Conservation (phyloP, 306 rosid genomes). For the Luffa acutangula region DNA sequence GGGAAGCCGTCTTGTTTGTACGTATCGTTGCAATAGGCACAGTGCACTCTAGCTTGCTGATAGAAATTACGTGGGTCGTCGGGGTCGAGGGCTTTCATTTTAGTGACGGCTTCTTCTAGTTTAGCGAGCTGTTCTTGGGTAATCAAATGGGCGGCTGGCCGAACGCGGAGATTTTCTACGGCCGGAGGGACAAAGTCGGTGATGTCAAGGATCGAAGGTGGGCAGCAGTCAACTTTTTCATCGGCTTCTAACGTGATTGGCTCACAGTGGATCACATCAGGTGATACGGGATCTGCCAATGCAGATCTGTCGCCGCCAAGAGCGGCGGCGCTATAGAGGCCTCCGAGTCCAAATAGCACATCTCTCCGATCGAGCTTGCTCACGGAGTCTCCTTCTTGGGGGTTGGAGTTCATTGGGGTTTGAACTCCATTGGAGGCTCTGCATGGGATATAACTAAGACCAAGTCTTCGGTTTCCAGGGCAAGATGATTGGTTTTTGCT, state of each 20-base stretch:
- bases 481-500: not conserved
- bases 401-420: not conserved
- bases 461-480: not conserved
- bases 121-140: slow-evolving; percentile 29
- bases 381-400: not conserved
- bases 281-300: not conserved
- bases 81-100: slow-evolving; percentile 45
- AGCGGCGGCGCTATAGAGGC: no score
- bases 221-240: not conserved
- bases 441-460: not conserved
- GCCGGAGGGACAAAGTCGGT: not conserved
- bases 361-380: not conserved
- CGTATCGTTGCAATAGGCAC: slow-evolving; percentile 60
- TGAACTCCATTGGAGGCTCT: not conserved
- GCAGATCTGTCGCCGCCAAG: not conserved
- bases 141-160: slow-evolving; percentile 53
- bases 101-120: slow-evolving; percentile 33
- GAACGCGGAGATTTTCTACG: not conserved
- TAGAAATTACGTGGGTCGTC: slow-evolving; percentile 60
- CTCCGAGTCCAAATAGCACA: not conserved
- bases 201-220: not conserved
- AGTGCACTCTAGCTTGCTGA: slow-evolving; percentile 61
- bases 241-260: not conserved
- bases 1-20: no score
- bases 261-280: not conserved